These are phyloP conservation scores for Phlyctochytrium arcticum DNA, from an alignment of 192 early-diverging fungal species.

Conservation along the genomic window DNA sequence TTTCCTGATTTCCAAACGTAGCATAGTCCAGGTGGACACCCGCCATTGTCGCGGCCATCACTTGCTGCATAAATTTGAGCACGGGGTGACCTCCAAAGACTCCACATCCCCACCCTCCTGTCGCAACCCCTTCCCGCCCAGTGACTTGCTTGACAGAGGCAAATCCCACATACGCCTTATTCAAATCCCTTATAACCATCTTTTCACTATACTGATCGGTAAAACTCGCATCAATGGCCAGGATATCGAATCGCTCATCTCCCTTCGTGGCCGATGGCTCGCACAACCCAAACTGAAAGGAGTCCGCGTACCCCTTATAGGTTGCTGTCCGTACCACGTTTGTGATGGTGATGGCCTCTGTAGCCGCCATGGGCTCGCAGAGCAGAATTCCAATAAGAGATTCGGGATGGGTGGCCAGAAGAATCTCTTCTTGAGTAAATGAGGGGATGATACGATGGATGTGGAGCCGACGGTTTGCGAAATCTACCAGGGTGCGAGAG, in stretches of 20 bases:
- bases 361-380: constrained; percentile 8
- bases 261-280: too few relatives aligned
- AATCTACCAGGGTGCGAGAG: constrained; percentile 18
- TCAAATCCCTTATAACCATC: constrained; percentile 19
- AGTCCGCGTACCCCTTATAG: constrained; percentile 25
- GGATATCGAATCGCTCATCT: too few relatives aligned
- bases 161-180: constrained; percentile 20
- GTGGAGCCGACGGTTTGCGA: constrained; percentile 35
- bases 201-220: constrained; percentile 1
- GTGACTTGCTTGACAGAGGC: neutral
- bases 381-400: constrained; percentile 14
- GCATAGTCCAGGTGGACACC: constrained; percentile 16
- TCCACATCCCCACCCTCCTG: constrained; percentile 35
- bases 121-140: too few relatives aligned
- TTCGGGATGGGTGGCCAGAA: constrained; percentile 26
- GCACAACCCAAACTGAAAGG: constrained; percentile 17
- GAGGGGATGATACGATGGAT: constrained; percentile 29
- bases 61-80: constrained; percentile 30
- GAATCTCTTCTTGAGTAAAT: constrained; percentile 29
- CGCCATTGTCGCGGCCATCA: constrained; percentile 11
- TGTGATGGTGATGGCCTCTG: constrained; percentile 19
- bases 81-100: constrained; percentile 27
- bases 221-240: constrained; percentile 18
- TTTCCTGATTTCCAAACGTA: constrained; percentile 18
- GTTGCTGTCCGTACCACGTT: constrained; percentile 11